Evolutionary conservation across 257 asterid species (phyloP).

Genomic region (Solanum medicagineum): DNA sequence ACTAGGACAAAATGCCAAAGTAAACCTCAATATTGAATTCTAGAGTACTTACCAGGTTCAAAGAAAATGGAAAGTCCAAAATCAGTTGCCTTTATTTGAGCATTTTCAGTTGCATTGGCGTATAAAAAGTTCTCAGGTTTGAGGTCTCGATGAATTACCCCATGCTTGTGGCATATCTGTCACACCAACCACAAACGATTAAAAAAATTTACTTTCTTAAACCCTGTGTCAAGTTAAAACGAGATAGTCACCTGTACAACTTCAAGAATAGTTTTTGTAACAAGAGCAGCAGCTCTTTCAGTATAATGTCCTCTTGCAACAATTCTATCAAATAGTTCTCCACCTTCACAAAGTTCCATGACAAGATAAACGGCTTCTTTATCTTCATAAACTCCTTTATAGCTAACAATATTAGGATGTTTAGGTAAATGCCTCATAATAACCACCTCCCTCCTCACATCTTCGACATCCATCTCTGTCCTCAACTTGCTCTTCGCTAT

Average conservation of each 20-base stretch:
- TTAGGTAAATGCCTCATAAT: conserved; percentile 74
- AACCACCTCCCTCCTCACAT: conserved; percentile 74
- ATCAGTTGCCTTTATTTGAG: conserved; percentile 73
- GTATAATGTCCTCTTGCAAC: conserved; percentile 72
- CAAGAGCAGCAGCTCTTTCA: conserved; percentile 70
- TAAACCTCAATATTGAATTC: neutral
- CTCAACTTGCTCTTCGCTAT: conserved; percentile 60
- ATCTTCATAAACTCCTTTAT: conserved; percentile 66
- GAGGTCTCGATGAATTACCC: conserved; percentile 77
- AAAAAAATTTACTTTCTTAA: too few relatives aligned
- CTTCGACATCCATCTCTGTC: conserved; percentile 66
- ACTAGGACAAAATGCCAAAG: neutral
- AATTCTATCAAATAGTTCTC: conserved; percentile 78
- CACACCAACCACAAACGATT: neutral
- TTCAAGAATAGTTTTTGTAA: conserved; percentile 64
- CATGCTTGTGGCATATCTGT: conserved; percentile 67
- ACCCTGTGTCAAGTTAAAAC: neutral
- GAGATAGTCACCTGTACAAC: conserved; percentile 54
- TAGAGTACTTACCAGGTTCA: conserved; percentile 32
- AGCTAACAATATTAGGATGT: conserved; percentile 64
- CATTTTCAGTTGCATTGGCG: conserved; percentile 37
- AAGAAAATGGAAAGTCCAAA: conserved; percentile 83
- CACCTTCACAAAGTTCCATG: conserved; percentile 90
- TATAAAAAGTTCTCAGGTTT: conserved; percentile 78
- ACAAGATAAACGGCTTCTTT: conserved; percentile 64